Conservation (phyloP, 805 yeast genomes). For the Tetrapisispora nanseiensis region DNA sequence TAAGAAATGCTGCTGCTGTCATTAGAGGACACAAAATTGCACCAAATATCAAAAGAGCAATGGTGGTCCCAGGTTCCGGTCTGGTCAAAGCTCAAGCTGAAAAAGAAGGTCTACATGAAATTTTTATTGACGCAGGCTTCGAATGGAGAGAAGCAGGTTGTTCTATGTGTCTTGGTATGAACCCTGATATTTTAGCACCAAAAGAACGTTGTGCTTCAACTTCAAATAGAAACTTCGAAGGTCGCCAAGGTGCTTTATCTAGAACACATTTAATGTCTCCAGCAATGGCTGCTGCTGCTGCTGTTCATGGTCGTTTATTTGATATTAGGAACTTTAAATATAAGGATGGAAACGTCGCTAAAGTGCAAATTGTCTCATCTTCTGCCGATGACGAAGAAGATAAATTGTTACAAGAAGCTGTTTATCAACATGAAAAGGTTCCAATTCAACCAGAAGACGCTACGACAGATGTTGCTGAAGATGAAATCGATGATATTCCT, state of each 20-base stretch:
- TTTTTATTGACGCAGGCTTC: conserved; percentile 86
- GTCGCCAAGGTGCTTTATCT: conserved; percentile 95
- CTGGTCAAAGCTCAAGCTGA: conserved; percentile 90
- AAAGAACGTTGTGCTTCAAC: conserved; percentile 98
- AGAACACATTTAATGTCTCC: conserved; percentile 98
- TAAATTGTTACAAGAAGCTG: conserved; percentile 56
- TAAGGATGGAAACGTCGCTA: conserved; percentile 49
- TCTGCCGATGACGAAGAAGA: conserved; percentile 29
- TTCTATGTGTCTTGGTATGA: conserved; percentile 99
- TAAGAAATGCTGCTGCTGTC: conserved; percentile 89
- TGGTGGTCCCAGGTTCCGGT: conserved; percentile 98
- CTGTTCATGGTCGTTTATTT: conserved; percentile 77
- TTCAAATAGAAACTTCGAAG: conserved; percentile 96
- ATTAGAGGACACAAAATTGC: conserved; percentile 88
- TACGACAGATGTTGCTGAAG: conserved; percentile 43
- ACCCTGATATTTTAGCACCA: conserved; percentile 92
- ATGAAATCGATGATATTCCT: conserved; percentile 56
- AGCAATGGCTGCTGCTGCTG: conserved; percentile 99
- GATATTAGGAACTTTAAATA: conserved; percentile 80
- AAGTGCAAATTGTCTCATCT: conserved; percentile 33
- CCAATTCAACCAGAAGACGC: conserved; percentile 36
- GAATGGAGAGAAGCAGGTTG: conserved; percentile 99
- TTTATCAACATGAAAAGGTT: conserved; percentile 46
- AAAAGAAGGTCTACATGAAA: conserved; percentile 84
- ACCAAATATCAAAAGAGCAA: conserved; percentile 62